Evolutionary conservation across 768 basidiomycete genomes (phyloP).

Genomic region (Pleurotus pulmonarius): DNA sequence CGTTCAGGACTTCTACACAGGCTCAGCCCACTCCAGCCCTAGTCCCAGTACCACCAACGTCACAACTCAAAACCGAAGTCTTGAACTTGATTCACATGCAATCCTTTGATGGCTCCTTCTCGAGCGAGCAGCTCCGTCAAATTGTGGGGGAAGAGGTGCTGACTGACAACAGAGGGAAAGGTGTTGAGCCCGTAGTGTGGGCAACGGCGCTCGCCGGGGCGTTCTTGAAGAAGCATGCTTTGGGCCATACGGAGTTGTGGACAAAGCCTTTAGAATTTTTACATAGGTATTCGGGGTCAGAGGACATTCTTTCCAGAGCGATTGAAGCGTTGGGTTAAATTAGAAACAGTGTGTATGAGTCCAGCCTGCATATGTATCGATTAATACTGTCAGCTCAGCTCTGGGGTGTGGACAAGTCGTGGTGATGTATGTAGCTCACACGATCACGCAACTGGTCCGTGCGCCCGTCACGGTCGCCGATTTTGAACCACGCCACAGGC

Average conservation of each 20-base stretch:
- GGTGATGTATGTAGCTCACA: too few relatives aligned
- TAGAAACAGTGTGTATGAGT: background rate
- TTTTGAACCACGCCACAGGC: constrained; percentile 5
- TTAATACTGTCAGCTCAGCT: background rate
- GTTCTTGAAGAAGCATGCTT: constrained; percentile 32
- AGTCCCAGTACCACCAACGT: constrained; percentile 12
- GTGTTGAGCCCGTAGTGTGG: constrained; percentile 38
- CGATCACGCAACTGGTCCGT: constrained; percentile 5
- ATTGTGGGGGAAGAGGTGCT: constrained; percentile 34
- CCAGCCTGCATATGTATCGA: background rate
- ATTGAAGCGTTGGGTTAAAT: background rate
- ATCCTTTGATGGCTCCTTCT: constrained; percentile 48
- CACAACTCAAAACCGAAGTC: constrained; percentile 20
- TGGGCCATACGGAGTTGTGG: background rate
- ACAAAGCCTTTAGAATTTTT: background rate
- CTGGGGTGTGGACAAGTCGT: too few relatives aligned
- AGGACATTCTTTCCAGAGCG: background rate
- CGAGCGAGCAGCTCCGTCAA: constrained; percentile 21
- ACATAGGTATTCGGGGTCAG: background rate
- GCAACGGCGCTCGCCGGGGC: constrained; percentile 44
- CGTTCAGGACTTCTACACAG: constrained; percentile 4
- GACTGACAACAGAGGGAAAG: constrained; percentile 22
- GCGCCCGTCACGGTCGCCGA: background rate
- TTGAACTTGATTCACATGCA: constrained; percentile 35
- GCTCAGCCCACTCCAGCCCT: background rate